These are phyloP conservation scores for Nannizziopsis arthrosporioides DNA, from an alignment of 2,329 filamentous ascomycete species.

Conservation along the genomic window DNA sequence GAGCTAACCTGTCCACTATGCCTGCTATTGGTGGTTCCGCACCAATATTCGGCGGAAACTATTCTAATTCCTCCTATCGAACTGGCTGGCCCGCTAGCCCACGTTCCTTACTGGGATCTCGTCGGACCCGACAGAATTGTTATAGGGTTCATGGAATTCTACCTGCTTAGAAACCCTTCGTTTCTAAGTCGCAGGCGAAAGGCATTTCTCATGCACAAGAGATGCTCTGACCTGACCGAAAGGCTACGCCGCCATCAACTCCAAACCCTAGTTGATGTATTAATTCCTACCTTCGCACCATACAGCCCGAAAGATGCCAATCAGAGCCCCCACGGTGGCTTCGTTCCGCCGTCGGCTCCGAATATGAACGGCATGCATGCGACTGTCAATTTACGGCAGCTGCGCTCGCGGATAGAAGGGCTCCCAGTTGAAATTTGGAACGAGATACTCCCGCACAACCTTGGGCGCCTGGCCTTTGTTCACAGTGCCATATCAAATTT, in stretches of 20 bases:
- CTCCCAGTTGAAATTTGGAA: constrained; percentile 10
- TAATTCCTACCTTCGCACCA: constrained; percentile 7
- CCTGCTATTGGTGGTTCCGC: constrained; percentile 2
- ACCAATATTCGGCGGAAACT: background rate
- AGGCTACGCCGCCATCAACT: constrained; percentile 4
- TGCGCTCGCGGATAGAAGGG: background rate
- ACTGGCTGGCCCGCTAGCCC: background rate
- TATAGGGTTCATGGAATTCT: background rate
- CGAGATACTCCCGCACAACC: constrained; percentile 12
- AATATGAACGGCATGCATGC: background rate
- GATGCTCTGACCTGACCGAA: constrained; percentile 8
- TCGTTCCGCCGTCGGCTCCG: background rate
- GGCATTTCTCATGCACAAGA: constrained; percentile 9
- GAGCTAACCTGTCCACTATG: constrained; percentile 9
- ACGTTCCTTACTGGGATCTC: background rate
- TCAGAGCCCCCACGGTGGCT: constrained; percentile 7
- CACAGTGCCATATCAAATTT: constrained; percentile 12
- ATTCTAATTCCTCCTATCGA: constrained; percentile 6
- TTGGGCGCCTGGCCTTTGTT: constrained; percentile 13
- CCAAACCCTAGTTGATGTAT: constrained; percentile 6
- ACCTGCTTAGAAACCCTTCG: too few species aligned
- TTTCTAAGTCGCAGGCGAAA: constrained; percentile 4
- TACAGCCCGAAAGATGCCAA: too few species aligned
- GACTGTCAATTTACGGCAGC: too few species aligned
- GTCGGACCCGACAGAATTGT: background rate